These are phyloP conservation scores for Artomyces pyxidatus DNA, from an alignment of 768 basidiomycete genomes.

Conservation along the genomic window DNA sequence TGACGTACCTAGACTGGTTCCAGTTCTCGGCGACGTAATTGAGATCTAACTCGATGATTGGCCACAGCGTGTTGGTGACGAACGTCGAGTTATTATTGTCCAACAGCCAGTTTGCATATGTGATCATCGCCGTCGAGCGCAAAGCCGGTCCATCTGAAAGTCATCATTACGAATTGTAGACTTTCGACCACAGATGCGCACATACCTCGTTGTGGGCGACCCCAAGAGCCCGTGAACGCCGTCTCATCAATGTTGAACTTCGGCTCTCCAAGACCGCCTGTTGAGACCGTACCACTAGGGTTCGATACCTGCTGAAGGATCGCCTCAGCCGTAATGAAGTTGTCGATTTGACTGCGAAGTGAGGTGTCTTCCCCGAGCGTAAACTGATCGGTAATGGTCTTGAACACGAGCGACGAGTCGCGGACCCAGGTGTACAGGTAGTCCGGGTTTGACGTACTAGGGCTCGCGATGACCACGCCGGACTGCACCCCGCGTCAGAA, in stretches of 20 bases:
- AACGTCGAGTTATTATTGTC: constrained; percentile 40
- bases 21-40: constrained; percentile 64
- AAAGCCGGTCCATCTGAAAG: constrained; percentile 65
- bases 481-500: constrained; percentile 12
- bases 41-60: constrained; percentile 63
- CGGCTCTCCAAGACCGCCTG: constrained; percentile 73
- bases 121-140: constrained; percentile 59
- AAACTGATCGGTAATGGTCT: constrained; percentile 45
- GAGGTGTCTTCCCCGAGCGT: constrained; percentile 42
- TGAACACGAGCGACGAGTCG: constrained; percentile 68
- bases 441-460: constrained; percentile 34
- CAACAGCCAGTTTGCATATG: constrained; percentile 63
- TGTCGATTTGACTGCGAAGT: constrained; percentile 44
- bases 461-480: constrained; percentile 35
- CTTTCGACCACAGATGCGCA: constrained; percentile 1
- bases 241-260: constrained; percentile 65
- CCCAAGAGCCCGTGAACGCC: constrained; percentile 34
- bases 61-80: constrained; percentile 53
- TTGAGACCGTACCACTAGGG: constrained; percentile 55
- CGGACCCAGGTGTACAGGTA: constrained; percentile 73
- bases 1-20: constrained; percentile 53
- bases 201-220: constrained; percentile 56
- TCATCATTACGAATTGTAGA: neutral
- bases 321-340: constrained; percentile 49
- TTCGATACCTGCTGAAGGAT: constrained; percentile 59